Base-by-base conservation (phyloP, 768 basidiomycete species). In the Pulveroboletus sp. region DNA sequence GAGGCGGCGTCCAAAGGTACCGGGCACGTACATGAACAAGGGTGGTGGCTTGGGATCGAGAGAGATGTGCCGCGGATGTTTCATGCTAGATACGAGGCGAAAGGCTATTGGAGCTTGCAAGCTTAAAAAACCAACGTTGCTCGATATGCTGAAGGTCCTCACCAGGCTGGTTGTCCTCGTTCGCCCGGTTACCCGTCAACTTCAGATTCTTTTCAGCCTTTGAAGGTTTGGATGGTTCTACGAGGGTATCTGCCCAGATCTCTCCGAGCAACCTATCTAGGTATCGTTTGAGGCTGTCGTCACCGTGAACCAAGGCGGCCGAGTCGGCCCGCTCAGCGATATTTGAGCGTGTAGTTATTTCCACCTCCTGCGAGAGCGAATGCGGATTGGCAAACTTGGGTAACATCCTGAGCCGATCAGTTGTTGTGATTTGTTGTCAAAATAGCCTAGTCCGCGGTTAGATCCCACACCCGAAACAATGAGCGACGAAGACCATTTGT, bases 311-410 rank as follows among this genome's bases (percentile, higher is more conserved):
- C 2, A 44, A 7, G 7, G 37, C 47, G 42, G 46, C 24, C 23
- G 20, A 5, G 13, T 42, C 49, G 14, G 49, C 51, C 19, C 59
- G 53, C n/a, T 39, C 41, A 26, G 51, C 35, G n/a, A 62, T 63
- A 14, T 70, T 60, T 39, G 63, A 57, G 10, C 79, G 73, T 34
- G 77, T 71, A 1, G 71, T 68, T 6, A 36, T 41, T 36, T 71
- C 56, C 7, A 66, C 58, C 1, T 62, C 53, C 16, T 69, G 69
- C 31, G 63, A 60, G 14, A 73, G 54, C 30, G 67, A 60, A 66
- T 79, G 75, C 12, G 78, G 79, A 61, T 80, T 80, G 30, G 65
- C 61, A 56, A 73, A 79, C 54, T 69, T 75, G 42, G 70, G 71
- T 35, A 65, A 49, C 65, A 68, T 68, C n/a, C n/a, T n/a, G n/a